These are phyloP conservation scores for Cantharellus cinnabarinus DNA, from an alignment of 768 basidiomycete species.

Conservation along the genomic window DNA sequence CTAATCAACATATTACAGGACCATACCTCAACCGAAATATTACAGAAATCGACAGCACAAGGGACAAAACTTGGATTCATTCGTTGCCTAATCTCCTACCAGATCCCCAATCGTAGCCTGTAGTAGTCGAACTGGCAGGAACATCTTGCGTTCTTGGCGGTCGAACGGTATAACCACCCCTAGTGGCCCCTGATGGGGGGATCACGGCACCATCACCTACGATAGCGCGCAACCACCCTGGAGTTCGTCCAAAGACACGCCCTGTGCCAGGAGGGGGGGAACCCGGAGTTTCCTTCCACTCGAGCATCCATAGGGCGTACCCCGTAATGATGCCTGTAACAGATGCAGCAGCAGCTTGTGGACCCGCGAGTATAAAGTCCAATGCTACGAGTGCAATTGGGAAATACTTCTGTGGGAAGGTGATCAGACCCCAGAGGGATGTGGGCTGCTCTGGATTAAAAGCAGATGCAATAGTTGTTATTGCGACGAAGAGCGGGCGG, in stretches of 20 bases:
- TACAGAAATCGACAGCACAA: not conserved
- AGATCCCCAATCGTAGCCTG: constrained; percentile 32
- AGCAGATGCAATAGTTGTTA: constrained; percentile 47
- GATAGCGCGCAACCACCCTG: constrained; percentile 33
- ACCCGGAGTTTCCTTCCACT: constrained; percentile 28
- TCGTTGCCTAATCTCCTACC: constrained; percentile 29
- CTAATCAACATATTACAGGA: no score
- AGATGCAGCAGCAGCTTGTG: constrained; percentile 30
- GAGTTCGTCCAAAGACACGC: constrained; percentile 32
- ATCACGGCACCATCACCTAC: constrained; percentile 23
- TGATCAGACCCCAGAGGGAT: constrained; percentile 61
- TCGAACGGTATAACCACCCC: constrained; percentile 8
- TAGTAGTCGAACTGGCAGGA: constrained; percentile 7
- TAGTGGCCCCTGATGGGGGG: constrained; percentile 8
- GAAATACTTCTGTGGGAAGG: constrained; percentile 48
- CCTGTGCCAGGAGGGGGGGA: constrained; percentile 23
- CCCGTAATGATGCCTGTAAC: constrained; percentile 58
- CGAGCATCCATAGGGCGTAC: constrained; percentile 48
- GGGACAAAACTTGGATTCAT: not conserved
- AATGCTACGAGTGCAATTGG: constrained; percentile 56
- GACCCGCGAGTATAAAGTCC: constrained; percentile 38
- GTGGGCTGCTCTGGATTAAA: constrained; percentile 47
- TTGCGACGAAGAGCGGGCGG: constrained; percentile 41
- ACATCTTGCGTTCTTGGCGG: constrained; percentile 14
- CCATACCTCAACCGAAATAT: no score